These are phyloP conservation scores for Zoysia japonica DNA, from an alignment of 176 grass and related monocot species.

Conservation along the genomic window DNA sequence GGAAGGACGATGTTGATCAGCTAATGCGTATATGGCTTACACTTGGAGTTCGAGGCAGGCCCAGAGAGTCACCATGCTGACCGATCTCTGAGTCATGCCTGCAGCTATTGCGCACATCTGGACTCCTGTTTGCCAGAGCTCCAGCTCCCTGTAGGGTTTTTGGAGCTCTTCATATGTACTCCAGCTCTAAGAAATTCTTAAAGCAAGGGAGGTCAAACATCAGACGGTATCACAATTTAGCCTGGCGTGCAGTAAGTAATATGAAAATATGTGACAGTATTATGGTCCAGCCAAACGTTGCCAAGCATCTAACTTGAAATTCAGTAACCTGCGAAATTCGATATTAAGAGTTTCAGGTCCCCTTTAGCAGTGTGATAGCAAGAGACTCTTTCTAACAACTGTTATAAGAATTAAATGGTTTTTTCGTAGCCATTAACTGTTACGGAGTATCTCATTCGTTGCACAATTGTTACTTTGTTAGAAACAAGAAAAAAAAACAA, in stretches of 20 bases:
- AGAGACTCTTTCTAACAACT: no score
- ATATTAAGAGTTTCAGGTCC: no score
- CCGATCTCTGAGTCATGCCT: neutral
- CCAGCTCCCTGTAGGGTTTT: no score
- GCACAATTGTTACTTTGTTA: slow-evolving; percentile 7
- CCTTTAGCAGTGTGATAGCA: no score
- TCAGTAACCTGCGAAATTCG: no score
- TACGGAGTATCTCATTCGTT: neutral
- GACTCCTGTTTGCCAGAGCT: no score
- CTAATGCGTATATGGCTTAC: neutral
- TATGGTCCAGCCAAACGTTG: neutral
- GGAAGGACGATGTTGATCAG: neutral
- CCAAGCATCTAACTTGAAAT: neutral
- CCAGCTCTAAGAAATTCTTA: no score
- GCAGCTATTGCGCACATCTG: neutral
- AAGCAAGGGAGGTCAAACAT: neutral
- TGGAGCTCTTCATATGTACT: no score
- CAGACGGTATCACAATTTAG: neutral
- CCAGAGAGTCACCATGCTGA: neutral
- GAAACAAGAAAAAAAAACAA: slow-evolving; percentile 13
- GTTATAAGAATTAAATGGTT: neutral
- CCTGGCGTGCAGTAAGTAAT: neutral
- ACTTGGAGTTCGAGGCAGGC: neutral
- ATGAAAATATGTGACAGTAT: neutral
- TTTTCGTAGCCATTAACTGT: neutral